Conservation (phyloP, 2,329 filamentous ascomycete species). For the Fulvia fulva region DNA sequence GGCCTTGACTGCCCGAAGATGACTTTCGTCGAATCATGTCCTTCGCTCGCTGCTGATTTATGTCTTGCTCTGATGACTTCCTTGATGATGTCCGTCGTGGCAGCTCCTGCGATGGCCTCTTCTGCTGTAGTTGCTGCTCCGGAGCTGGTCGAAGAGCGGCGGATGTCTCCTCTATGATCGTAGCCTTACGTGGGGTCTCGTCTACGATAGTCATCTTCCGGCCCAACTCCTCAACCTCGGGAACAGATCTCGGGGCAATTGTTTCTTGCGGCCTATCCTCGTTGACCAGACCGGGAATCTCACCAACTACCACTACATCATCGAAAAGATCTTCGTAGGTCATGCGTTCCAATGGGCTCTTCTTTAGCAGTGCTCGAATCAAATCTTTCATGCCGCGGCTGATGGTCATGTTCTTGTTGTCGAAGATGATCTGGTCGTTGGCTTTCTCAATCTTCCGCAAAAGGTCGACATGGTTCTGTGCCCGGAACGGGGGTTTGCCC, state of each 20-base stretch:
- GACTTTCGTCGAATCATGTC: constrained; percentile 26
- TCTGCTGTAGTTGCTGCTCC: constrained; percentile 19
- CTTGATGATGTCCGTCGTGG: constrained; percentile 12
- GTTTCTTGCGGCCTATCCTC: constrained; percentile 31
- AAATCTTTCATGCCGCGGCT: constrained; percentile 75
- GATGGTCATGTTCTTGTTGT: constrained; percentile 44
- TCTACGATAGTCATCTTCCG: constrained; percentile 26
- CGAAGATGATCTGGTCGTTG: constrained; percentile 79
- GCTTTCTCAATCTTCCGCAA: constrained; percentile 86
- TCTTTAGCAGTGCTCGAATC: constrained; percentile 76
- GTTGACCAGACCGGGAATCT: constrained; percentile 31
- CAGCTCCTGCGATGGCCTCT: constrained; percentile 20
- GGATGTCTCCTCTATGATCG: constrained; percentile 17
- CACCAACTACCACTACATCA: constrained; percentile 44
- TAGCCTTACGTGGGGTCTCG: neutral
- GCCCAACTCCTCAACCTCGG: constrained; percentile 30
- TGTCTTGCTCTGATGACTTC: constrained; percentile 28
- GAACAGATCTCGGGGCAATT: constrained; percentile 14
- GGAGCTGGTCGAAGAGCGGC: constrained; percentile 13
- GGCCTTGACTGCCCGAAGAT: constrained; percentile 18
- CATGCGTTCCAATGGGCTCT: constrained; percentile 78
- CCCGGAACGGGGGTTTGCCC: constrained; percentile 84
- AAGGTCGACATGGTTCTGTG: constrained; percentile 90
- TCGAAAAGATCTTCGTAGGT: constrained; percentile 83
- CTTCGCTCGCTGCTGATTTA: constrained; percentile 16